phyloP scores from a whole-genome alignment of 257 asterid species.

The Pogostemon cablin region DNA sequence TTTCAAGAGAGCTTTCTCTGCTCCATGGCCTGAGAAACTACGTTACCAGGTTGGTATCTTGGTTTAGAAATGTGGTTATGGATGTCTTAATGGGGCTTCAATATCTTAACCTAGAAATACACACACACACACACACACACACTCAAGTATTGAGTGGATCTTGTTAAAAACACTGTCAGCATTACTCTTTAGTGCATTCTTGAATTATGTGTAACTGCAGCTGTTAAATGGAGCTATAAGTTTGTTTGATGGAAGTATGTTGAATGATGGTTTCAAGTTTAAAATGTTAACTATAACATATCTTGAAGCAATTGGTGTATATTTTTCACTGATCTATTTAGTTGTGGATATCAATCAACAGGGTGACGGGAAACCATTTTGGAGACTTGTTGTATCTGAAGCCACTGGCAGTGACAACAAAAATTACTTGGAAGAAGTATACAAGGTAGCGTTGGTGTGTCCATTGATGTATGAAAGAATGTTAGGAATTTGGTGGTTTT shows the following conservation, averaged over 20 bases:
- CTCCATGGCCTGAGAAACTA: slow-evolving; percentile 90
- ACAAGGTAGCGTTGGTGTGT: slow-evolving; percentile 52
- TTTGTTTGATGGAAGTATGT: not conserved
- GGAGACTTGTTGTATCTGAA: slow-evolving; percentile 88
- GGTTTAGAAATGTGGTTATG: too few relatives aligned
- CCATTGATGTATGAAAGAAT: not conserved
- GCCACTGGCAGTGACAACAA: slow-evolving; percentile 74
- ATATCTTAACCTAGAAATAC: not conserved
- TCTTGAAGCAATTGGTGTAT: not conserved
- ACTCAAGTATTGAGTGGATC: not conserved
- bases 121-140: too few relatives aligned
- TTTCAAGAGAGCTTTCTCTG: slow-evolving; percentile 81
- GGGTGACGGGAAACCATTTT: slow-evolving; percentile 96
- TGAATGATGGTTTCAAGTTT: slow-evolving; percentile 1
- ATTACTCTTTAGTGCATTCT: too few relatives aligned
- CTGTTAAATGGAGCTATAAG: not conserved
- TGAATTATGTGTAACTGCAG: not conserved
- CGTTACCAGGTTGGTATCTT: slow-evolving; percentile 72
- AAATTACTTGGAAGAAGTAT: slow-evolving; percentile 84
- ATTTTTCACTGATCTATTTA: slow-evolving; percentile 24
- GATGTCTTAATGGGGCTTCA: slow-evolving; percentile 1
- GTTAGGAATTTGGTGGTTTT: not conserved
- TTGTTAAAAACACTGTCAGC: too few relatives aligned
- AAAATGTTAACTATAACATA: not conserved
- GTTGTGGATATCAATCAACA: slow-evolving; percentile 32